Evolutionary conservation across 1,284 basidiomycete species (phyloP), one percentile per base, ranked within the genome.

Genomic region (Bothia castanella): DNA sequence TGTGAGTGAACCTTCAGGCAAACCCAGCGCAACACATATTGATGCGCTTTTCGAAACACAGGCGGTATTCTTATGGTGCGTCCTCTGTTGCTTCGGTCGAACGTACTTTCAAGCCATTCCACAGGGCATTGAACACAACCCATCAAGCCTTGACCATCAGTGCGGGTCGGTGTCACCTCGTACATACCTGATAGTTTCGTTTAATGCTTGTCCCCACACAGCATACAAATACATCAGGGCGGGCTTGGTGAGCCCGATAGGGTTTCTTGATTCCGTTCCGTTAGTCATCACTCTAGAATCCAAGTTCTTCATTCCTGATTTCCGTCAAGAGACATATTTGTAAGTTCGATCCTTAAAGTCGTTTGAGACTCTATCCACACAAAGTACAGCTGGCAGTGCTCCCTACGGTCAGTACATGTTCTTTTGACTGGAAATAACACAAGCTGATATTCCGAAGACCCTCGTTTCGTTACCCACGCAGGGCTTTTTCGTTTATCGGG

Each of bases 401-500:
- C 8, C 23, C 45, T 7, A 54, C 35, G 17, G 54, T 56, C 16
- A 42, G 3, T n/a, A n/a, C n/a, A n/a, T 7, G 17, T 10, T 16
- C 1, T 23, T 2, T 5, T 29, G 7, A 5, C 1, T 0, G 4
- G 5, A 17, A 29, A 27, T 8, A 8, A 32, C 10, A 14, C 3
- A n/a, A 32, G 19, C 20, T 58, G 23, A 61, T 9, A 14, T 7
- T 4, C 11, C 41, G 4, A 13, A 63, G 61, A 10, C 11, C 6
- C 0, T 50, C n/a, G 38, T 42, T 19, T 31, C 53, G 17, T 14
- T 57, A n/a, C 7, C 5, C 16, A 48, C 56, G 2, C 58, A 63
- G 27, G 47, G 46, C 0, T 59, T 48, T 42, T 61, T 59, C 16
- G 21, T 59, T 11, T 27, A 52, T 30, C 47, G 60, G 14, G 37